Conservation (phyloP, 805 yeast species). For the Saturnispora zaruensis region DNA sequence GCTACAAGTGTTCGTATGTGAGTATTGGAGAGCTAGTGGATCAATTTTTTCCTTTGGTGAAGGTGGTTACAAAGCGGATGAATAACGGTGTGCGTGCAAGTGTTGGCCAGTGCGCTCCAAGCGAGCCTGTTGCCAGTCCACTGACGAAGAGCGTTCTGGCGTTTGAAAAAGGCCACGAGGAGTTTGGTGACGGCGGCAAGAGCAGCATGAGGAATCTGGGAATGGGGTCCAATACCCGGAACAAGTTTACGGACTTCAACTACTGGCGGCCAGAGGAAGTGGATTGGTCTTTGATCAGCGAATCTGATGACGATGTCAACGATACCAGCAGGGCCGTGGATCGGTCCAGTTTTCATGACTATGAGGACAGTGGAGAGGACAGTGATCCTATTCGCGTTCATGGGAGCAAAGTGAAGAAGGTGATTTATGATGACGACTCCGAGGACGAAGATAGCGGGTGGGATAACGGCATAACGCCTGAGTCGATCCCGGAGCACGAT, state of each 20-base stretch:
- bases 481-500: neutral
- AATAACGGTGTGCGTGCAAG: neutral
- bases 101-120: conserved; percentile 11
- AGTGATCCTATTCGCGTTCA: conserved; percentile 10
- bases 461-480: conserved; percentile 3
- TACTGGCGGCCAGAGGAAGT: conserved; percentile 84
- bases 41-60: conserved; percentile 73
- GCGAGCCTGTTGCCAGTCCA: conserved; percentile 6
- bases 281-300: conserved; percentile 35
- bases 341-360: neutral
- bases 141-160: conserved; percentile 1
- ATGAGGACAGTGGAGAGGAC: neutral
- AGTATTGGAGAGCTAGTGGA: conserved; percentile 90
- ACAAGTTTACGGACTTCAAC: conserved; percentile 75
- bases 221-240: conserved; percentile 32
- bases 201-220: conserved; percentile 9
- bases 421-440: conserved; percentile 17
- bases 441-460: conserved; percentile 23
- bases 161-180: neutral
- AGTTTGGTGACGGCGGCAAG: neutral
- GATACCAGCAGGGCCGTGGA: conserved; percentile 33
- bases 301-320: conserved; percentile 46
- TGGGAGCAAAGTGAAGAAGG: conserved; percentile 6
- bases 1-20: conserved; percentile 80
- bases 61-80: neutral